These are phyloP conservation scores for Ophiostoma sp. DNA, from an alignment of 2,329 filamentous ascomycete genomes.

Conservation along the genomic window DNA sequence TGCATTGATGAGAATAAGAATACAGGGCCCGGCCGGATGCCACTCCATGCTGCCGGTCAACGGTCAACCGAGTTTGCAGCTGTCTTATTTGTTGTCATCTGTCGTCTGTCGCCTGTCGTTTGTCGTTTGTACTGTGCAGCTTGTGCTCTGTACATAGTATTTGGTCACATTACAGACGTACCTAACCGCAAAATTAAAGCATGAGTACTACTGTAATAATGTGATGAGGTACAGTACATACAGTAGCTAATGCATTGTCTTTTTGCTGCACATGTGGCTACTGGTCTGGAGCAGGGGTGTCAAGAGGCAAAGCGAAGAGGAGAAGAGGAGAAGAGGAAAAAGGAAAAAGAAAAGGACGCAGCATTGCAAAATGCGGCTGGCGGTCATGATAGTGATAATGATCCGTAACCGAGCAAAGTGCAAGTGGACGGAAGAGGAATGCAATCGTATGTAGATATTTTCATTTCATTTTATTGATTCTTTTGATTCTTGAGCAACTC, in stretches of 20 bases:
- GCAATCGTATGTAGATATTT: background rate
- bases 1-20: background rate
- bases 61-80: background rate
- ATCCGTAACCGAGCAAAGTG: background rate
- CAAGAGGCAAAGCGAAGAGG: background rate
- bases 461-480: background rate
- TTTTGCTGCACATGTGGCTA: slow-evolving; percentile 3
- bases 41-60: background rate
- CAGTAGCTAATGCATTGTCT: slow-evolving; percentile 12
- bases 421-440: slow-evolving; percentile 11
- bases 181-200: background rate
- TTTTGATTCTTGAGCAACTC: background rate
- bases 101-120: background rate
- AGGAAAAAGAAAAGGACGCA: background rate
- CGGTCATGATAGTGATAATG: slow-evolving; percentile 8
- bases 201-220: background rate
- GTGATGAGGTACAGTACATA: background rate
- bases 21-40: background rate
- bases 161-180: too few species aligned
- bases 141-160: too few species aligned
- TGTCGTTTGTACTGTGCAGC: too few species aligned
- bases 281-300: background rate
- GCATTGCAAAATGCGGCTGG: background rate
- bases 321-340: background rate
- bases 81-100: background rate